Base-by-base conservation (phyloP, 2,329 filamentous ascomycete genomes). In the Thermothelomyces thermophilus region DNA sequence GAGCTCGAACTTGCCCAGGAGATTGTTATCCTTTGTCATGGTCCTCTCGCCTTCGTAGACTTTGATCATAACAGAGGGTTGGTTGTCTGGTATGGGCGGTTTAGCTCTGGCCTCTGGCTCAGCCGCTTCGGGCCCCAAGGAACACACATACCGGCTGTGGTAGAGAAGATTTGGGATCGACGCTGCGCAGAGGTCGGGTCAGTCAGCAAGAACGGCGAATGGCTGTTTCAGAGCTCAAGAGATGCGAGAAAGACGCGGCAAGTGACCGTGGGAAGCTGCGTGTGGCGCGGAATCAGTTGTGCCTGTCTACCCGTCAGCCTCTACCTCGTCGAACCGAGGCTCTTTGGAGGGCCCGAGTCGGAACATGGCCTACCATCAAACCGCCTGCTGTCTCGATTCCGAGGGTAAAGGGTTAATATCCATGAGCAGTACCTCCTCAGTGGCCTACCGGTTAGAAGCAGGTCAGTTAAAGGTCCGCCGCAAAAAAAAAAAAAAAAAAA, bases 141-240 rank as follows among this genome's bases (percentile, higher is more conserved):
- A 28, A 16, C 6, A 34, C 16, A 36, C 48, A 10, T 41, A 53
- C 52, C 90, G 63, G 90, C 89, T 58, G 90, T 90, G 48, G 90
- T 96, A 16, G 90, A 95, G 82, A 96, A 96, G 74, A 95, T 94
- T 77, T 95, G 90, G 68, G 86, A 89, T 82, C 95, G 96, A 76
- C 86, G 87, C 56, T 60, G 26, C 20, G 10, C 10, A 8, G 1
- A 5, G 19, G 16, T 6, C n/a, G 35, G 14, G 13, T 30, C 19
- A 41, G 31, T 53, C 16, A 9, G 3, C 13, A n/a, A 33, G 3
- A 3, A 41, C n/a, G 14, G n/a, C n/a, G n/a, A n/a, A n/a, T n/a
- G n/a, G n/a, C n/a, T n/a, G n/a, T n/a, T n/a, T n/a, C n/a, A n/a
- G n/a, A n/a, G n/a, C n/a, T n/a, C n/a, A n/a, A n/a, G n/a, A n/a